Conservation (phyloP, 108 stramenopile species). For the Conticribra guillardii region DNA sequence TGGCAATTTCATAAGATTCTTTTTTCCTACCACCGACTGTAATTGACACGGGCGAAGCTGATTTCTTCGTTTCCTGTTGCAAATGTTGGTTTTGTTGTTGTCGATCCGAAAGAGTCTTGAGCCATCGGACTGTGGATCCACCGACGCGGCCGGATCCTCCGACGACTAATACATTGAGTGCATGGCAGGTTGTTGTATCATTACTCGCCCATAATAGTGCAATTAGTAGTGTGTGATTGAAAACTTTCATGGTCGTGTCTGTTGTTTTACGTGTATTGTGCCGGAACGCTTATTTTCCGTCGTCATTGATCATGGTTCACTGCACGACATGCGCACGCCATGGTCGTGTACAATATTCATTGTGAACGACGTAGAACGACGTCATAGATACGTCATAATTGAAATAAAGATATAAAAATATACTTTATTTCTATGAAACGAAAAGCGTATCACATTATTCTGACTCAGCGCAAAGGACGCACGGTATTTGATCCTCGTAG, state of each 20-base stretch:
- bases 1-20: conserved; percentile 34
- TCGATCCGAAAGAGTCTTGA: conserved; percentile 29
- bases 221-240: not conserved
- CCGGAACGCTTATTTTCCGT: too few relatives aligned
- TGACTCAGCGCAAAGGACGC: not conserved
- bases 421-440: not conserved
- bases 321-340: not conserved
- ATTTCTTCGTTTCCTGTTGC: conserved; percentile 19
- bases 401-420: not conserved
- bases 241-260: not conserved
- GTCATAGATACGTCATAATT: not conserved
- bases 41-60: too few relatives aligned
- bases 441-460: not conserved
- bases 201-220: not conserved
- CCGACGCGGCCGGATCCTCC: conserved; percentile 87
- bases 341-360: not conserved
- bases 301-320: too few relatives aligned
- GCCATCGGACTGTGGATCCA: conserved; percentile 62
- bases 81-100: conserved; percentile 29
- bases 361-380: not conserved
- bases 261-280: too few relatives aligned
- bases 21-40: conserved; percentile 57
- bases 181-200: not conserved
- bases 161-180: conserved; percentile 64
- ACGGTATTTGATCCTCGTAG: too few relatives aligned